These are phyloP conservation scores for Malbranchea zuffiana DNA, from an alignment of 2,329 filamentous ascomycete species.

Conservation along the genomic window DNA sequence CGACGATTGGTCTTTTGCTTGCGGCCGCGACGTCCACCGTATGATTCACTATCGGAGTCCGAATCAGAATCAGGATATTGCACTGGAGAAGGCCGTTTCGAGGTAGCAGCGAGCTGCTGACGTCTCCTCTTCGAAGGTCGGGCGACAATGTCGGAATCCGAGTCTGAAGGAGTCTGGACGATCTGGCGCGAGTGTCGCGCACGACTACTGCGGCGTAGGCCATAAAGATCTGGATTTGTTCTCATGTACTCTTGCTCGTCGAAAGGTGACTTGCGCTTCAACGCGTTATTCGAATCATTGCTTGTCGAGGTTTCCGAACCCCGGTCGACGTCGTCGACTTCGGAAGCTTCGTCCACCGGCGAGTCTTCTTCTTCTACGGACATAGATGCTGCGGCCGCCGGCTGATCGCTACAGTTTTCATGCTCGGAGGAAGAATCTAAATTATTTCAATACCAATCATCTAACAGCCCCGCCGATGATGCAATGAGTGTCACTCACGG, in stretches of 20 bases:
- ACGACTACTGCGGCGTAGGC: slow-evolving; percentile 74
- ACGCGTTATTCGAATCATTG: slow-evolving; percentile 54
- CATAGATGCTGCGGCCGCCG: slow-evolving; percentile 41
- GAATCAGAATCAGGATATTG: slow-evolving; percentile 53
- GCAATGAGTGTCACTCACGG: slow-evolving; percentile 1
- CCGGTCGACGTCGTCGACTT: slow-evolving; percentile 38
- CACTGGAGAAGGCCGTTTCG: slow-evolving; percentile 36
- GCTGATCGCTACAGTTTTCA: slow-evolving; percentile 31
- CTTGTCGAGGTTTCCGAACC: slow-evolving; percentile 56
- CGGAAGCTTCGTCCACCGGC: slow-evolving; percentile 51
- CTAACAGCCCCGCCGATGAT: not conserved
- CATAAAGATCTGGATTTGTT: slow-evolving; percentile 90
- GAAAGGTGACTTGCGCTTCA: slow-evolving; percentile 61
- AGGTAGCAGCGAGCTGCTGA: slow-evolving; percentile 37
- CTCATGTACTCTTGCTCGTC: slow-evolving; percentile 76
- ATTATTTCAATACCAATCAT: slow-evolving; percentile 5
- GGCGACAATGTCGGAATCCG: slow-evolving; percentile 60
- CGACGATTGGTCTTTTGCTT: slow-evolving; percentile 68
- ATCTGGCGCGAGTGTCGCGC: slow-evolving; percentile 52
- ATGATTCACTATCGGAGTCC: slow-evolving; percentile 57
- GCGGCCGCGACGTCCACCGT: slow-evolving; percentile 60
- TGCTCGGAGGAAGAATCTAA: slow-evolving; percentile 43
- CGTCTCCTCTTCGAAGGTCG: slow-evolving; percentile 39
- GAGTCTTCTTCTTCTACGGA: slow-evolving; percentile 55
- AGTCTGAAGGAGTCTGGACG: slow-evolving; percentile 52